These are phyloP conservation scores for Aspergillus hiratsukae DNA, from an alignment of 2,329 filamentous ascomycete genomes.

Conservation along the genomic window DNA sequence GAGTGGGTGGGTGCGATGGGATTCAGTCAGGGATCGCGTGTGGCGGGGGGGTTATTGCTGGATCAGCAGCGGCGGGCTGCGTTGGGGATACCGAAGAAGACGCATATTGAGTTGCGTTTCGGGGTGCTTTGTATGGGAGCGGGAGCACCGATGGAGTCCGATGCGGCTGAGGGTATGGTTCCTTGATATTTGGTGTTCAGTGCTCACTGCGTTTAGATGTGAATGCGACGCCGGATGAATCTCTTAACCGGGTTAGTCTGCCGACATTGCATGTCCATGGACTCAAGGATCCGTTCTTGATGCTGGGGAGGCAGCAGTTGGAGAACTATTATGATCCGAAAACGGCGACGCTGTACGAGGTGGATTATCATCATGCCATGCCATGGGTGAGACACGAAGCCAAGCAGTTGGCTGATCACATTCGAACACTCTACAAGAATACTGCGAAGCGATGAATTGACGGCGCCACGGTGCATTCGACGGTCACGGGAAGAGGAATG, in stretches of 20 bases:
- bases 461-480: neutral
- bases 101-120: slow-evolving; percentile 8
- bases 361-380: slow-evolving; percentile 24
- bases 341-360: slow-evolving; percentile 11
- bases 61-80: slow-evolving; percentile 16
- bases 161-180: slow-evolving; percentile 12
- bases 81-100: neutral
- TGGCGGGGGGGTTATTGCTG: slow-evolving; percentile 15
- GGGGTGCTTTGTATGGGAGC: slow-evolving; percentile 19
- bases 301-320: slow-evolving; percentile 13
- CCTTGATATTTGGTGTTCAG: neutral
- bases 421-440: slow-evolving; percentile 11
- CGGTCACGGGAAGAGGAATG: neutral
- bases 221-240: neutral
- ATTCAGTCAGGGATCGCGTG: slow-evolving; percentile 18
- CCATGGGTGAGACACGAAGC: slow-evolving; percentile 18
- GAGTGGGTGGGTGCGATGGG: slow-evolving; percentile 20
- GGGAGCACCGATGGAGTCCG: slow-evolving; percentile 17
- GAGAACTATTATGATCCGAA: slow-evolving; percentile 10
- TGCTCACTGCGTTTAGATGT: neutral
- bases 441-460: neutral
- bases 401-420: slow-evolving; percentile 10
- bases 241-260: slow-evolving; percentile 2
- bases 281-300: slow-evolving; percentile 15
- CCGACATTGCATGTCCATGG: slow-evolving; percentile 21